phyloP scores from a whole-genome alignment of 225 moss, liverwort and hornwort species.

The Sphagnum contortum region DNA sequence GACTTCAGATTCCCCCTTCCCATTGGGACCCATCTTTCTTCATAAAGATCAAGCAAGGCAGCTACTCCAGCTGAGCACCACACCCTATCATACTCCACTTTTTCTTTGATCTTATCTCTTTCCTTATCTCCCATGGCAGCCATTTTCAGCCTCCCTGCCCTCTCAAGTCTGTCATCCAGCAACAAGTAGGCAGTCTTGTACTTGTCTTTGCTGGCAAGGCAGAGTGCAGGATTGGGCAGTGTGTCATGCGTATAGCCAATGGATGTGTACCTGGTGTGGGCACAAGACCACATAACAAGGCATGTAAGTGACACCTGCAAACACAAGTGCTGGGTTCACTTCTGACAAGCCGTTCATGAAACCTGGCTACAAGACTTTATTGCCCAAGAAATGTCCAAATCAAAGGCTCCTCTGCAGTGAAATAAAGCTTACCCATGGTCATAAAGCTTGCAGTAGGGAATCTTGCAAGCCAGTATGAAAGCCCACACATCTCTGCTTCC shows the following conservation, averaged over 20 bases:
- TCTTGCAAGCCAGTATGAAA: constrained; percentile 1
- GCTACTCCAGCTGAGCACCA: background rate
- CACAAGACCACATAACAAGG: too few relatives aligned
- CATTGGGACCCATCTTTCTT: background rate
- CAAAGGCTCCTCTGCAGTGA: too few relatives aligned
- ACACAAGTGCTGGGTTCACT: background rate
- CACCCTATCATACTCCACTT: constrained; percentile 1
- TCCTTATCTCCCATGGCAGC: background rate
- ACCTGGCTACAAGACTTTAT: too few relatives aligned
- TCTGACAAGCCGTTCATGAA: too few relatives aligned
- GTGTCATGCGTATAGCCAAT: constrained; percentile 1
- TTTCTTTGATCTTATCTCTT: background rate
- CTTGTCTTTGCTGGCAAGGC: background rate
- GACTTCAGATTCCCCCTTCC: background rate
- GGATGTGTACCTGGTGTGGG: constrained; percentile 1
- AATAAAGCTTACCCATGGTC: constrained; percentile 1
- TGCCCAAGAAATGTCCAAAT: too few relatives aligned
- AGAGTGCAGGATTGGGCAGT: background rate
- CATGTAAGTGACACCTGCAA: background rate
- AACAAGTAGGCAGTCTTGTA: constrained; percentile 1
- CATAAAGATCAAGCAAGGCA: background rate
- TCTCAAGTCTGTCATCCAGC: background rate
- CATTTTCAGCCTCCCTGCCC: constrained; percentile 1
- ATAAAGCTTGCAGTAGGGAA: constrained; percentile 2
- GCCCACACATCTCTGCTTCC: constrained; percentile 3